These are phyloP conservation scores for Kwoniella mangroviensis DNA, from an alignment of 768 basidiomycete species.

Conservation along the genomic window DNA sequence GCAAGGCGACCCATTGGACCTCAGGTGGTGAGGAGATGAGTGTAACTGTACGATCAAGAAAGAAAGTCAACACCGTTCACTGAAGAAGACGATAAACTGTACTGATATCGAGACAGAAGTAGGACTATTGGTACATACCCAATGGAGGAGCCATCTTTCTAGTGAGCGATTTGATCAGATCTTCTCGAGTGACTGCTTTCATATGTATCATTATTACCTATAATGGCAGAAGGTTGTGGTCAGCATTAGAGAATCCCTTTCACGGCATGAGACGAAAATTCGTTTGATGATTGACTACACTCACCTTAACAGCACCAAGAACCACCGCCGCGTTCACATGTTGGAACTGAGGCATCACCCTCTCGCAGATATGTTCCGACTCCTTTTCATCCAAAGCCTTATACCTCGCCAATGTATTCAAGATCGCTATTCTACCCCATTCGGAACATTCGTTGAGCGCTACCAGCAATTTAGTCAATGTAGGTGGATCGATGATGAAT, in stretches of 20 bases:
- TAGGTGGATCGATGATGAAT: conserved; percentile 79
- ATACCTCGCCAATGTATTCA: conserved; percentile 85
- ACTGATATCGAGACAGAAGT: too few relatives aligned
- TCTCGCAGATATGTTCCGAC: conserved; percentile 97
- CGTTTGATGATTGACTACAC: conserved; percentile 23
- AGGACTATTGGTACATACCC: conserved; percentile 50
- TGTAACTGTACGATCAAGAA: conserved; percentile 65
- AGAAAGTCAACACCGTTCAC: too few relatives aligned
- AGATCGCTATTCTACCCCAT: conserved; percentile 94
- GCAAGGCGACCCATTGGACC: conserved; percentile 96
- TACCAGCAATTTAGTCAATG: conserved; percentile 87
- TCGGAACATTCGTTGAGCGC: conserved; percentile 98
- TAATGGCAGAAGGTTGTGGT: neutral
- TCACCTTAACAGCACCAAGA: conserved; percentile 90
- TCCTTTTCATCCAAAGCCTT: conserved; percentile 85
- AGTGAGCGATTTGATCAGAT: conserved; percentile 79
- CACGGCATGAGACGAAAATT: too few relatives aligned
- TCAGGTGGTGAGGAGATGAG: conserved; percentile 95
- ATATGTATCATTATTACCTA: conserved; percentile 98
- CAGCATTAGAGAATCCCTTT: neutral
- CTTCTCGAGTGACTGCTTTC: conserved; percentile 76
- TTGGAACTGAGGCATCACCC: conserved; percentile 97
- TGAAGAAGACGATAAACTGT: too few relatives aligned
- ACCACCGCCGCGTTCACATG: conserved; percentile 96
- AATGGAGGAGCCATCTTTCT: conserved; percentile 96